phyloP scores from a whole-genome alignment of 805 yeast genomes.

The Myxozyma udenii region DNA sequence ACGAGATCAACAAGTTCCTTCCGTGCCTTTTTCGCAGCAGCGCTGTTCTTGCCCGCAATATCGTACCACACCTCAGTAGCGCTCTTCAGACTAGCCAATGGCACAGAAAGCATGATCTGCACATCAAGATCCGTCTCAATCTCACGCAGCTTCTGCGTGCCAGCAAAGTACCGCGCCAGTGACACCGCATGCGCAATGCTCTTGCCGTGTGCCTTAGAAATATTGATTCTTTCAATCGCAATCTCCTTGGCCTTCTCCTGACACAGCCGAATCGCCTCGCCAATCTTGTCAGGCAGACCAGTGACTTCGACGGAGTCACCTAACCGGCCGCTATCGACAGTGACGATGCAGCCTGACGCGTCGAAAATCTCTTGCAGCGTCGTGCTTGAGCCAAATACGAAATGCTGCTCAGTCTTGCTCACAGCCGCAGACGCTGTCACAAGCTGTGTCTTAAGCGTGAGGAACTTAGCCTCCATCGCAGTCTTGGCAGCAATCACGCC shows the following conservation, averaged over 20 bases:
- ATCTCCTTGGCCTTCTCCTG: constrained; percentile 57
- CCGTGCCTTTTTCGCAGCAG: constrained; percentile 59
- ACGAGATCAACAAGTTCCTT: constrained; percentile 71
- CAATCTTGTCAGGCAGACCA: constrained; percentile 51
- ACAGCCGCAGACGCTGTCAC: constrained; percentile 57
- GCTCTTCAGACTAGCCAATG: constrained; percentile 45
- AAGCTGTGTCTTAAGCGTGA: constrained; percentile 46
- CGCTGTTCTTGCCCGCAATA: constrained; percentile 53
- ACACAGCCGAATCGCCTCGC: constrained; percentile 61
- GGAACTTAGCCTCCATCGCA: constrained; percentile 48
- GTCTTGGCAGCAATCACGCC: constrained; percentile 55
- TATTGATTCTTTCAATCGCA: constrained; percentile 67
- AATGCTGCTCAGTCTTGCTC: constrained; percentile 65
- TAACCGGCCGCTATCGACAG: constrained; percentile 36
- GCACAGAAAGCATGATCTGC: constrained; percentile 46
- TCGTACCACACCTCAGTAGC: constrained; percentile 54
- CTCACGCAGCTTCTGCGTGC: constrained; percentile 37
- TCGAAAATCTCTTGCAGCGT: constrained; percentile 30
- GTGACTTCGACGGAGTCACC: constrained; percentile 53
- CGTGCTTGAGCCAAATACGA: constrained; percentile 41
- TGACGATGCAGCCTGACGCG: constrained; percentile 35
- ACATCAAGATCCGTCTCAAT: constrained; percentile 46
- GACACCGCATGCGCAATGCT: constrained; percentile 62
- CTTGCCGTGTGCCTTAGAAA: constrained; percentile 79
- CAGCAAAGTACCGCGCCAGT: constrained; percentile 60